Percentiles rank a stretch among this genome's conserved stretches.
These are phyloP conservation scores for Cytospora schulzeri DNA, from an alignment of 2,329 filamentous ascomycete species.

Conservation along the genomic window DNA sequence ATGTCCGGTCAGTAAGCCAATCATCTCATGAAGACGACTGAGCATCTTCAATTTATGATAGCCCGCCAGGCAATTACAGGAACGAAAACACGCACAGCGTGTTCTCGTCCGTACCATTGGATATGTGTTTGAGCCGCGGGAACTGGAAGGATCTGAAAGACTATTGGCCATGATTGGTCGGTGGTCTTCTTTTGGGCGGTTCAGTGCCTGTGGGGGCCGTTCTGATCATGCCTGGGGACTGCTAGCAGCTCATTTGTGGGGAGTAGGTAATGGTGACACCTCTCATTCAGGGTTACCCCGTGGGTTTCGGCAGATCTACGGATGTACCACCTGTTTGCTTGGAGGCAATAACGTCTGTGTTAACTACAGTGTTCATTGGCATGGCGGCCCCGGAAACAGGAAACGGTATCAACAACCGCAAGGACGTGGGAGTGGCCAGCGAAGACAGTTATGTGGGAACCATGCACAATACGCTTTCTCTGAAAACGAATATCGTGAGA, in stretches of 20 bases:
- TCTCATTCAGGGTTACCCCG: neutral
- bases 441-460: no score
- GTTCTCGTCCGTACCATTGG: neutral
- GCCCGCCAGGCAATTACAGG: neutral
- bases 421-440: no score
- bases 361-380: neutral
- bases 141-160: neutral
- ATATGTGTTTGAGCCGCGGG: neutral
- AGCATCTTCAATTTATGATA: neutral
- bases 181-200: neutral
- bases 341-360: neutral
- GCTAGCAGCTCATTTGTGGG: constrained; percentile 16
- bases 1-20: neutral
- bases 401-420: no score
- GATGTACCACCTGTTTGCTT: neutral
- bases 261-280: neutral
- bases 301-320: neutral
- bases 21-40: neutral
- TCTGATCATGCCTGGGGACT: neutral
- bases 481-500: no score
- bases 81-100: neutral
- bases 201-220: neutral
- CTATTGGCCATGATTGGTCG: constrained; percentile 1
- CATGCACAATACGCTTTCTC: no score
- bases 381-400: neutral